Base-by-base conservation (phyloP, 2,329 filamentous ascomycete genomes). In the Colletotrichum sp. region DNA sequence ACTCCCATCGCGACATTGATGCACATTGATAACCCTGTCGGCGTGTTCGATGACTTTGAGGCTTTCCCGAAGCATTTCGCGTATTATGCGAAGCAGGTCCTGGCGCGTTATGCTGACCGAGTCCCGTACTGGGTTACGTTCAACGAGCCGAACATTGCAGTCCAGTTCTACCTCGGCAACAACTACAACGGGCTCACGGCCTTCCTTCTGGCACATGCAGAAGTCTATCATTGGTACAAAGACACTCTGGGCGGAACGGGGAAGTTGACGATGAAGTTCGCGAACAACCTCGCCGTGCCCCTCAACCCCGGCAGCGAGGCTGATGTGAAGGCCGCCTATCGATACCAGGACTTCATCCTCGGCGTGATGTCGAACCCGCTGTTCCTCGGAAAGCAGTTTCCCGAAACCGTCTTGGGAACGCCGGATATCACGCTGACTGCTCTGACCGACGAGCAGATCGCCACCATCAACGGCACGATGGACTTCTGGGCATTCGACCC, bases 401-500 rank as follows among this genome's bases (percentile, higher is more conserved):
- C 89, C 0, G 84, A 85, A 28, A 26, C 64, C 24, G 84, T 83
- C 18, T 85, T 87, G 71, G 88, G 88, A 64, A 83, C 85, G 21
- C 89, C 88, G 0, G 82, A 88, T 4, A 81, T 84, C 0, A 85
- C 87, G 18, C 85, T 88, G n/a, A 84, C 88, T 4, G 86, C 87
- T 0, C 82, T 93, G 34, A 90, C 84, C 1, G 78, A 85, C 0
- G 60, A 52, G 2, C 82, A 93, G 52, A 83, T 92, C n/a, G 79
- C 78, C 3, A 86, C 87, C 64, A 87, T 91, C 34, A 84, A 86
- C 24, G 86, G 87, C 8, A 91, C 89, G 0, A 86, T 88, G 5
- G 91, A 92, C 80, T 89, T 92, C 71, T 86, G 91, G 52, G 89
- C 87, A 8, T 87, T 92, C 49, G 90, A 93, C 77, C 88, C 90